These are phyloP conservation scores for Melastoma candidum DNA, from an alignment of 441 rosid species.

Conservation along the genomic window DNA sequence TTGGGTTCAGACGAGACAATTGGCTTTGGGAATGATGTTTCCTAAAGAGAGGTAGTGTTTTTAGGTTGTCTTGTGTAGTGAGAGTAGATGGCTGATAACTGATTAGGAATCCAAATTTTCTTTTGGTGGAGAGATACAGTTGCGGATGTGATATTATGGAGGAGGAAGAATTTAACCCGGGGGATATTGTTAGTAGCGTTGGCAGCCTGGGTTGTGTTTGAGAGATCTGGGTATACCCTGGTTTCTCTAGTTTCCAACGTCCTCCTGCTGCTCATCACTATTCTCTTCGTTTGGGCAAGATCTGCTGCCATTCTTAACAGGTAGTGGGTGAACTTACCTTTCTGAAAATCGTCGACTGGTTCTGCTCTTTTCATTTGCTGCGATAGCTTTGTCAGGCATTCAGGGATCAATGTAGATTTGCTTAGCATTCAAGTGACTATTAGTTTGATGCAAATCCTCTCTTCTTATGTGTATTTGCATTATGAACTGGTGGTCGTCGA, in stretches of 20 bases:
- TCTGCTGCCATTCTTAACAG: constrained; percentile 85
- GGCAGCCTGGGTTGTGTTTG: constrained; percentile 84
- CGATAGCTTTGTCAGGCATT: no score
- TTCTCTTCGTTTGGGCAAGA: constrained; percentile 92
- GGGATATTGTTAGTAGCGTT: constrained; percentile 57
- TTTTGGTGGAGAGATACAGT: constrained; percentile 32
- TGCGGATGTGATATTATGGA: constrained; percentile 93
- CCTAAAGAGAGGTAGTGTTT: neutral
- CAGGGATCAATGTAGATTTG: no score
- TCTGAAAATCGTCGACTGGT: neutral
- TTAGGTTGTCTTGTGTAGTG: neutral
- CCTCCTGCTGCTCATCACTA: constrained; percentile 63
- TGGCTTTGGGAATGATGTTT: neutral
- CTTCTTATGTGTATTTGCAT: no score
- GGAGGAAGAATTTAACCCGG: constrained; percentile 46
- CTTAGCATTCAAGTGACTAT: no score
- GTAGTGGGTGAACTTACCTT: constrained; percentile 23
- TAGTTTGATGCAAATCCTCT: no score
- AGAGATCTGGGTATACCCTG: constrained; percentile 76
- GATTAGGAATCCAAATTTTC: neutral
- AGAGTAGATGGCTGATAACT: neutral
- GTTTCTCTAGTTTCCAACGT: constrained; percentile 78
- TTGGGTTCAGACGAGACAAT: neutral
- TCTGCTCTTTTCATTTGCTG: no score
- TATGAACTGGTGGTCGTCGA: no score